Percentiles rank a stretch among this genome's conserved stretches.
phyloP scores from a whole-genome alignment of 805 yeast genomes.

The Diddensiella transvaalensis region DNA sequence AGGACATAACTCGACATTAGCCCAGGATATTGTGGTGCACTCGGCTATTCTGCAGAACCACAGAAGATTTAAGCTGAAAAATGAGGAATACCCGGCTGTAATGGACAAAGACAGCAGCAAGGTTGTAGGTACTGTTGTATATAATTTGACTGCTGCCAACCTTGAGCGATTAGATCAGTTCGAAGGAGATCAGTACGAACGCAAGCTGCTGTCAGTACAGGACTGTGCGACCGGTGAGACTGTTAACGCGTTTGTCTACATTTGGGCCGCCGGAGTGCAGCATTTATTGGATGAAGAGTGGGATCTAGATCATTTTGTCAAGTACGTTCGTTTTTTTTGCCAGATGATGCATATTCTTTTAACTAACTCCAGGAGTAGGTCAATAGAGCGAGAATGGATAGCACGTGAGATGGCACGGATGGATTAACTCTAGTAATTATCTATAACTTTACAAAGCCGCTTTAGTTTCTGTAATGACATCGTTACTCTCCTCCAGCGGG shows the following conservation, averaged over 20 bases:
- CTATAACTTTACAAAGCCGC: neutral
- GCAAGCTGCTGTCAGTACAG: slow-evolving; percentile 16
- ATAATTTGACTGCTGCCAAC: slow-evolving; percentile 17
- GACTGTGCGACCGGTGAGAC: slow-evolving; percentile 8
- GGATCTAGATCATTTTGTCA: slow-evolving; percentile 24
- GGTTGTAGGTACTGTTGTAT: slow-evolving; percentile 23
- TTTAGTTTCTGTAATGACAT: no score
- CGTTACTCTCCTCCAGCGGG: no score
- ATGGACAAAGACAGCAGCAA: slow-evolving; percentile 1
- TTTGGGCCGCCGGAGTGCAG: slow-evolving; percentile 21
- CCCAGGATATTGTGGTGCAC: slow-evolving; percentile 10
- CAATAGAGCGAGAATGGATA: slow-evolving; percentile 12
- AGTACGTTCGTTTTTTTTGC: slow-evolving; percentile 2
- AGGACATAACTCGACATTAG: slow-evolving; percentile 12
- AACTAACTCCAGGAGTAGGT: slow-evolving; percentile 18
- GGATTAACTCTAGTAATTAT: neutral
- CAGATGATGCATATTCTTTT: neutral
- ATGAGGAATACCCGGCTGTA: slow-evolving; percentile 26
- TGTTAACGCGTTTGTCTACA: slow-evolving; percentile 19
- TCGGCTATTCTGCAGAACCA: slow-evolving; percentile 19
- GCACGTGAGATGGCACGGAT: neutral
- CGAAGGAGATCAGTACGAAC: slow-evolving; percentile 27
- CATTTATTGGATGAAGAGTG: slow-evolving; percentile 20
- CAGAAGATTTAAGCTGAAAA: slow-evolving; percentile 20
- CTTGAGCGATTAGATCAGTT: slow-evolving; percentile 24